Base-by-base conservation (phyloP, 2,329 filamentous ascomycete species). In the Helicocarpus griseus region DNA sequence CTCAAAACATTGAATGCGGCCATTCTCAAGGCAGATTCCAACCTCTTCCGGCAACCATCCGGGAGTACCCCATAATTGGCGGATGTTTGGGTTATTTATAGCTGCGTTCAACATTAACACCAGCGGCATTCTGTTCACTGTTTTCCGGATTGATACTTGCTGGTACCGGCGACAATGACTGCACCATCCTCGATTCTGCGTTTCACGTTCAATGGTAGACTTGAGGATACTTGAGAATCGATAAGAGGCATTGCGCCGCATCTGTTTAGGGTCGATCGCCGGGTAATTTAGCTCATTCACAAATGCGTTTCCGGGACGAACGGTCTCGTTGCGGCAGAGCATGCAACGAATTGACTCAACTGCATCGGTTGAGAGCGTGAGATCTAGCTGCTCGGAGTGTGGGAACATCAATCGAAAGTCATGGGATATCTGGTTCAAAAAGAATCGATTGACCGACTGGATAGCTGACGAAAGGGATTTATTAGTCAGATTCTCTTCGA, bases 31-130 rank as follows among this genome's bases (percentile, higher is more conserved):
- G 52, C 95, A 87, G 62, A 98, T 81, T 35, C 93, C 93, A 61
- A 98, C 90, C 65, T 97, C 89, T 63, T 93, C 86, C 0, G 93
- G 93, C 11, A 98, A 75, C 85, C 91, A 98, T 14, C 87, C 88
- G 0, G 88, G 88, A 11, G 83, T 88, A 1, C 87, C 82, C 94
- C 94, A 98, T 14, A 95, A 60, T 28, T 68, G 76, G 53, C 86
- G 79, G 60, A 85, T 84, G 33, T 89, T 81, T 2, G 82, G 78
- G 43, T 78, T 81, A 38, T 87, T 84, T 9, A 87, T 81, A 0
- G 89, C 87, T 2, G 82, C 74, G 63, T 96, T 96, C 24, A 98
- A 77, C 73, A 94, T 86, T 56, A 98, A 69, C n/a, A 96, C 87
- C 29, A 82, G 79, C 0, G 93, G 91, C 54, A 95, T 79, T 38